Evolutionary conservation across 768 basidiomycete genomes (phyloP).

Genomic region (Daedalea quercina): DNA sequence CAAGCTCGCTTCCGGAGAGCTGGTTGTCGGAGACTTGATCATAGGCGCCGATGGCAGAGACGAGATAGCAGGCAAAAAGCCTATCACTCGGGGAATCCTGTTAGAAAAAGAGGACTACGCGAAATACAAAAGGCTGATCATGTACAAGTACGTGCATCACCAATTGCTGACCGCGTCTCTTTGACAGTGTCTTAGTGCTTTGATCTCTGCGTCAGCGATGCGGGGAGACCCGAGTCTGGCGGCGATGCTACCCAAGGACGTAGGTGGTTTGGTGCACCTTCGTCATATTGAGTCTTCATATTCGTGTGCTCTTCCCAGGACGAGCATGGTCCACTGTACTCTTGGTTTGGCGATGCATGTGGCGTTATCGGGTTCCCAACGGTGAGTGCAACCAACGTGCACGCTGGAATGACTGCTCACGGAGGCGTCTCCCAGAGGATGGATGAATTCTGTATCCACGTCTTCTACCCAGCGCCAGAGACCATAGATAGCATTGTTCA

Average conservation of each 20-base stretch:
- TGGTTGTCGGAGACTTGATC: slow-evolving; percentile 20
- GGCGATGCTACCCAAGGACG: slow-evolving; percentile 5
- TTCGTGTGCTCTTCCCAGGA: background rate
- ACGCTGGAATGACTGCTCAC: background rate
- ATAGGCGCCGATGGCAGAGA: slow-evolving; percentile 20
- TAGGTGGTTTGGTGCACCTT: background rate
- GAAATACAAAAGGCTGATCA: slow-evolving; percentile 1
- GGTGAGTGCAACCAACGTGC: slow-evolving; percentile 3
- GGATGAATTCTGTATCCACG: slow-evolving; percentile 3
- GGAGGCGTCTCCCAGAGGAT: background rate
- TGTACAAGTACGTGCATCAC: slow-evolving; percentile 14
- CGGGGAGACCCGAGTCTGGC: slow-evolving; percentile 7
- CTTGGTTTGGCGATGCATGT: slow-evolving; percentile 7
- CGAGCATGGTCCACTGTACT: slow-evolving; percentile 8
- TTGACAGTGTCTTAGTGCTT: slow-evolving; percentile 1
- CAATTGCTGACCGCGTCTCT: too few relatives aligned
- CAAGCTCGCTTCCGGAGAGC: slow-evolving; percentile 18
- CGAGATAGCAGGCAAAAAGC: background rate
- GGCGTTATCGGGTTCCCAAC: slow-evolving; percentile 12
- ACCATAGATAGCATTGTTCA: background rate
- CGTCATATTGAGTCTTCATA: background rate
- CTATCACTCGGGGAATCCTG: slow-evolving; percentile 6
- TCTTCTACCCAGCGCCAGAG: background rate
- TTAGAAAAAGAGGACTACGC: slow-evolving; percentile 1
- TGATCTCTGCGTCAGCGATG: slow-evolving; percentile 8